Percentiles rank a stretch among this genome's conserved stretches.
These are phyloP conservation scores for Hypoxylon sp. DNA, from an alignment of 2,329 filamentous ascomycete species.

Conservation along the genomic window DNA sequence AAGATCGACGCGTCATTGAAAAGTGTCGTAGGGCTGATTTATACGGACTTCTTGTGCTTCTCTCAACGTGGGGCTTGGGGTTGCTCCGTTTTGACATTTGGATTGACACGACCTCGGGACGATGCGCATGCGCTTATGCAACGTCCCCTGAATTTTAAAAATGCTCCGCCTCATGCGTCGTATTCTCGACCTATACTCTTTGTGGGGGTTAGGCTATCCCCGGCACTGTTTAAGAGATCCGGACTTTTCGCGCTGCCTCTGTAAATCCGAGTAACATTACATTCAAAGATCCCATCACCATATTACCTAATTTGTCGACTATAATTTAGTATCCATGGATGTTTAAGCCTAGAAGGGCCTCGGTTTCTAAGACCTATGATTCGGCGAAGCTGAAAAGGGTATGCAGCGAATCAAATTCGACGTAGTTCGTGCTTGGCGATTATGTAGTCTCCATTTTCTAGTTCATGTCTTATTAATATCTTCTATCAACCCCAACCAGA, in stretches of 20 bases:
- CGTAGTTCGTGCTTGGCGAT: constrained; percentile 30
- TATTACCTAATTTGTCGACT: constrained; percentile 19
- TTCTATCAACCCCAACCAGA: constrained; percentile 29
- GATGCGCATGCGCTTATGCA: constrained; percentile 27
- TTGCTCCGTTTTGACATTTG: constrained; percentile 15
- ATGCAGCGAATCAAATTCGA: constrained; percentile 35
- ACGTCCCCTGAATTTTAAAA: constrained; percentile 24
- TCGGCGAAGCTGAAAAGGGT: constrained; percentile 14
- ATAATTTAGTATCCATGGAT: constrained; percentile 1
- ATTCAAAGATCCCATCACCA: constrained; percentile 4
- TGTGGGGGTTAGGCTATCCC: constrained; percentile 18
- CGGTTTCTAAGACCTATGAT: not conserved
- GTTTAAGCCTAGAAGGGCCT: constrained; percentile 1
- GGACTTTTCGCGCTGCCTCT: constrained; percentile 5
- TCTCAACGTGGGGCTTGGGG: constrained; percentile 22
- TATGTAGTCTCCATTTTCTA: constrained; percentile 17
- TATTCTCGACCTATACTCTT: constrained; percentile 25
- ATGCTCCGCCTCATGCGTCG: constrained; percentile 41
- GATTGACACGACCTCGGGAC: no score
- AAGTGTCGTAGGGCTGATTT: constrained; percentile 32
- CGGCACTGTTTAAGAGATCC: constrained; percentile 4
- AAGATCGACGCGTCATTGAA: constrained; percentile 28
- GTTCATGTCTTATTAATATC: constrained; percentile 37
- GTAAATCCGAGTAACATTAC: constrained; percentile 16
- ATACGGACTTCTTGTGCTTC: constrained; percentile 10